Evolutionary conservation across 352 stramenopile species (phyloP).

Genomic region (Pythium chondricola): DNA sequence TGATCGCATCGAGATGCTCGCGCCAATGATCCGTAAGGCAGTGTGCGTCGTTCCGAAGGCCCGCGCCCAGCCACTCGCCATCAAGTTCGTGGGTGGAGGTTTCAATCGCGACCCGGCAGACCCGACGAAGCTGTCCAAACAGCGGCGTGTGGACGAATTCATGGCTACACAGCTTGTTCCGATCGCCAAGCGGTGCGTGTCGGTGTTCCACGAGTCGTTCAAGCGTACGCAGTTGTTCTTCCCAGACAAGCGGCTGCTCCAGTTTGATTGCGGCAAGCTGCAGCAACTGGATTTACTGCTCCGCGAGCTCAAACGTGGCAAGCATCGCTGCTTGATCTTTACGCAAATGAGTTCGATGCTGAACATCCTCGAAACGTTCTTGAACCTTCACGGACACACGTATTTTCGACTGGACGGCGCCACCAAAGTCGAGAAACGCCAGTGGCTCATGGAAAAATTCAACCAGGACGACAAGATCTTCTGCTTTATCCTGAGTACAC

Average conservation of each 20-base stretch:
- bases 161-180: conserved; percentile 18
- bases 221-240: conserved; percentile 92
- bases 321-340: conserved; percentile 94
- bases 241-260: conserved; percentile 93
- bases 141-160: conserved; percentile 16
- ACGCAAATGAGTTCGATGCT: conserved; percentile 99
- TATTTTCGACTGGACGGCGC: conserved; percentile 98
- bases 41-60: conserved; percentile 75
- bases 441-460: conserved; percentile 98
- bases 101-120: conserved; percentile 23
- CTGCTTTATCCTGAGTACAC: conserved; percentile 98
- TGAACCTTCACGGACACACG: conserved; percentile 96
- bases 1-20: conserved; percentile 34
- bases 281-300: conserved; percentile 90
- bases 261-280: conserved; percentile 96
- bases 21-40: conserved; percentile 47
- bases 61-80: conserved; percentile 26
- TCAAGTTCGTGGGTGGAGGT: conserved; percentile 35
- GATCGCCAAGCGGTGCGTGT: conserved; percentile 30
- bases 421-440: conserved; percentile 94
- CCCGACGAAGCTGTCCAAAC: conserved; percentile 28
- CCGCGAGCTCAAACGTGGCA: conserved; percentile 92
- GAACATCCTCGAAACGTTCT: conserved; percentile 98
- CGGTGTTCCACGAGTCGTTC: conserved; percentile 49
- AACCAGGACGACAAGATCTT: conserved; percentile 97